Evolutionary conservation across 1,284 basidiomycete genomes (phyloP), one percentile per base, ranked within the genome.

Genomic region (Microbotryum saponariae): DNA sequence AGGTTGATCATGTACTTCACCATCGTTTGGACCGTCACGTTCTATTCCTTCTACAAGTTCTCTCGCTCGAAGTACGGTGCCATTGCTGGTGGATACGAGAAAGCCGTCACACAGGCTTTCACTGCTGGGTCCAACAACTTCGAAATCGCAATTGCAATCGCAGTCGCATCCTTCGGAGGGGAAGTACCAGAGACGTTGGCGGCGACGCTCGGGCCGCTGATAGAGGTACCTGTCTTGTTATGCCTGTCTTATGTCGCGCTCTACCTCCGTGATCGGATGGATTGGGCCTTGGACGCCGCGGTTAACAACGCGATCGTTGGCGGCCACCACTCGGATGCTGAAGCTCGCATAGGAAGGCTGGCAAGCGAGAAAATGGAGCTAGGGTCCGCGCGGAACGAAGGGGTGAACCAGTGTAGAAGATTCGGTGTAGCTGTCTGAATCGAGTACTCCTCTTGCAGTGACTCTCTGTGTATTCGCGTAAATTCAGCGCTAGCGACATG

Each of bases 141-240:
- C 62, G 77, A 75, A 53, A 54, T 92, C 0, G 88, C 89, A 0
- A 92, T 91, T 60, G 89, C 90, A 0, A 85, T 92, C 2, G 82
- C 84, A 3, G 85, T 91, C 44, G 84, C 88, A 0, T 82, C 86
- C 0, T 92, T 86, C 72, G 88, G 88, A 1, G 82, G 85, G 2
- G 78, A 83, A 10, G 86, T 85, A 0, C 82, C 85, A 60, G 84
- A 89, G 73, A 87, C 85, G 0, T 78, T 90, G 0, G 87, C 88
- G 0, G 85, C 87, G 7, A 88, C 87, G 6, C 83, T 87, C 29
- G 88, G 88, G 0, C 87, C 87, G 0, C 78, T 89, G 12, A 84
- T 89, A 3, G 87, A 89, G 73, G 74, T 82, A 1, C 89, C 88
- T 0, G 87, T 91, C 0, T 76, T 91, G 45, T 78, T 91, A 4